Evolutionary conservation across 371 early-diverging fungal species (phyloP), one percentile per base, ranked within the genome.

Genomic region (Amoeboaphelidium protococcarum): DNA sequence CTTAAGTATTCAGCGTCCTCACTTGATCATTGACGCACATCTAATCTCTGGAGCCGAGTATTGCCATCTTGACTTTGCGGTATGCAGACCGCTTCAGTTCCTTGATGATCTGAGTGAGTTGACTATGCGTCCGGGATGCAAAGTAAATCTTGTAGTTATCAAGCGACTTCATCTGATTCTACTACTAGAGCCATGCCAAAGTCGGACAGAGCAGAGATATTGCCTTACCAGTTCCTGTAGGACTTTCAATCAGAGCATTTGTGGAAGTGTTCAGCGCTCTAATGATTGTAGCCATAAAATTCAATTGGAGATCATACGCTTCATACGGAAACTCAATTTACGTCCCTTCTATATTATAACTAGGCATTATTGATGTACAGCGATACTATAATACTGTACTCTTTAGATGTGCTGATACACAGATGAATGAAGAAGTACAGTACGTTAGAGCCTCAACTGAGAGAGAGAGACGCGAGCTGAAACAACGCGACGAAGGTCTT

Each of bases 71-170:
- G 0, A 50, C 42, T 26, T 24, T 0, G 0, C 62, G 64, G 52
- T 79, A 83, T 2, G 50, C 52, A 1, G 95, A 89, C 53, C 78
- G 84, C 54, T 73, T 68, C 1, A 92, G 52, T 58, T 95, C 90
- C 42, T 68, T 61, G 0, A 92, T 66, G 52, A 94, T 81, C 52
- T 97, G 98, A 13, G 74, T 64, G 6, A 95, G 59, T 59, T 97
- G 98, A 2, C 88, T 88, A 58, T 94, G 95, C 16, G 92, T 85
- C 44, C 85, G 69, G 12, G 84, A 85, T 22, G 76, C 74, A 54
- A 80, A 84, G 51, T 68, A 72, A 12, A 85, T 73, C 67, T 47
- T 44, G 6, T 6, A 16, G 10, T 16, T 31, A 31, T 16, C 16
- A 31, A 10, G 10, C 37, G 37, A 6, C 6, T 10, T 31, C 6